These are phyloP conservation scores for Pseudogymnoascus sp. DNA, from an alignment of 2,329 filamentous ascomycete species.

Conservation along the genomic window DNA sequence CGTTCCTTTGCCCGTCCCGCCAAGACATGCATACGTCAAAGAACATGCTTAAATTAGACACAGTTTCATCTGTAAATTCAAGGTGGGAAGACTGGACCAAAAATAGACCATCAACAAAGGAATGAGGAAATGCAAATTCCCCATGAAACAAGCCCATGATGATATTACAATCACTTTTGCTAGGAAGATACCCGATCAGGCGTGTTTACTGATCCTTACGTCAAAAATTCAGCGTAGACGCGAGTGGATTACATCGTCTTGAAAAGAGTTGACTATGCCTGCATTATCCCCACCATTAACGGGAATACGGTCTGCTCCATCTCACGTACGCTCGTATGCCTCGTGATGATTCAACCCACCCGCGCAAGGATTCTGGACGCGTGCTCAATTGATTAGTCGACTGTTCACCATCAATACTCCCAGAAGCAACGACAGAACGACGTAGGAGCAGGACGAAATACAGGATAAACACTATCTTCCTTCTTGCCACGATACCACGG, in stretches of 20 bases:
- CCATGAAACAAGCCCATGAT: neutral
- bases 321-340: neutral
- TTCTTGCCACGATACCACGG: no score
- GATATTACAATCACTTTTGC: no score
- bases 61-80: neutral
- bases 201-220: neutral
- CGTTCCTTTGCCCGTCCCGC: neutral
- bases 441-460: neutral
- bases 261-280: neutral
- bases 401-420: neutral
- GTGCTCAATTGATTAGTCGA: neutral
- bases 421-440: neutral
- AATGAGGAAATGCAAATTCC: neutral
- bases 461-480: neutral
- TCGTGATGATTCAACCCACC: neutral
- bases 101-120: neutral
- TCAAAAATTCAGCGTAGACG: neutral
- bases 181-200: no score
- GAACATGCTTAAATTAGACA: slow-evolving; percentile 1
- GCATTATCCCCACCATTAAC: neutral
- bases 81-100: neutral
- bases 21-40: neutral
- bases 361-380: neutral
- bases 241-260: neutral
- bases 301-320: neutral